Base-by-base conservation (phyloP, 495 filamentous ascomycete genomes). In the Penicillium waksmanii region DNA sequence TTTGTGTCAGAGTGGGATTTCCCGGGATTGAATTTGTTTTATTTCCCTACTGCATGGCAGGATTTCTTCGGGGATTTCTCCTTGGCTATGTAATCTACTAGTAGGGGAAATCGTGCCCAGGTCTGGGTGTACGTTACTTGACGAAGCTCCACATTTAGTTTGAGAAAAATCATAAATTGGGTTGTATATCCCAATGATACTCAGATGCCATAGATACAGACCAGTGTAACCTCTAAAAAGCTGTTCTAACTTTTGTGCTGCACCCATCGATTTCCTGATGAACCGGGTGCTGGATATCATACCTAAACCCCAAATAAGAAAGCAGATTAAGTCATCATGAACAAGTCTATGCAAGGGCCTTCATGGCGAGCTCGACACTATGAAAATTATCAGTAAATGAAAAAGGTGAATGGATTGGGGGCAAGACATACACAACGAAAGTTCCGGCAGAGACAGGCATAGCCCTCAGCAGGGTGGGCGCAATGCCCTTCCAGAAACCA, bases 381-480 rank as follows among this genome's bases (percentile, higher is more conserved):
- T 5, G 3, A 58, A 50, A 38, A 31, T 66, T 36, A 65, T 64
- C 51, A 66, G 36, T 12, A 18, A 18, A 50, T 36, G 17, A 27
- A 23, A 42, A 17, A 44, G 49, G 5, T 13, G 36, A 3, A 2
- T 35, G 4, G 8, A 51, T 11, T 36, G 15, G 18, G 35, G 34
- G 19, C 9, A 11, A 56, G 60, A 79, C 77, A 48, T 77, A 80
- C 72, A 94, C 91, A 60, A 91, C 91, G 82, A 98, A 98, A 43
- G 95, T 98, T 48, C 94, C 94, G 19, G 95, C 95, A 66, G 90
- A 94, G 31, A 98, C 96, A 23, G 95, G 95, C 96, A 98, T 96
- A 48, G 95, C 96, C 71, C 95, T 91, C 73, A 96, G 74, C 69
- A 97, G 73, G 58, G 95, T 98, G n/a, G 95, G 95, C 7, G 84